These are phyloP conservation scores for Candida hispaniensis DNA, from an alignment of 805 yeast species.

Conservation along the genomic window DNA sequence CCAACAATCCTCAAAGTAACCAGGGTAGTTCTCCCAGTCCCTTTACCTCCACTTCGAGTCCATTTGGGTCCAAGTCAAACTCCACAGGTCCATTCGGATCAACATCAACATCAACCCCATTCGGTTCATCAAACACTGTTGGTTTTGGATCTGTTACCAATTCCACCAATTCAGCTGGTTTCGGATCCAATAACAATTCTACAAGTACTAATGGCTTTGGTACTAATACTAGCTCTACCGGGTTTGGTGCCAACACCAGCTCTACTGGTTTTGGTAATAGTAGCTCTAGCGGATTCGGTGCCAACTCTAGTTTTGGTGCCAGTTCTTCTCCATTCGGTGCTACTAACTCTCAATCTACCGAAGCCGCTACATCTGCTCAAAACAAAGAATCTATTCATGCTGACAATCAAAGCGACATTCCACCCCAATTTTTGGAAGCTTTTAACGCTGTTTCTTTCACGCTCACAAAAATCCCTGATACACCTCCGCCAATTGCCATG, in stretches of 20 bases:
- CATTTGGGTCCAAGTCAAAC: no score
- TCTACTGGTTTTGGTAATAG: constrained; percentile 1
- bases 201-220: constrained; percentile 22
- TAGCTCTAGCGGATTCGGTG: constrained; percentile 1
- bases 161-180: no score
- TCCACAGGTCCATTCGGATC: no score
- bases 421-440: constrained; percentile 35
- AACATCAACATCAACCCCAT: no score
- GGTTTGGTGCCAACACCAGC: constrained; percentile 5
- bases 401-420: constrained; percentile 36
- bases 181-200: constrained; percentile 12
- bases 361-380: not conserved
- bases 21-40: no score
- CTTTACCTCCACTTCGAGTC: no score
- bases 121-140: no score
- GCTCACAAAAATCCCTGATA: constrained; percentile 28
- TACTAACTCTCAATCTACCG: constrained; percentile 23
- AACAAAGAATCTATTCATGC: constrained; percentile 21
- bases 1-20: no score
- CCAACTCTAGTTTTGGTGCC: constrained; percentile 12
- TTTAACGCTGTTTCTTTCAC: constrained; percentile 32
- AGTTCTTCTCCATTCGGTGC: constrained; percentile 29
- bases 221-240: constrained; percentile 15
- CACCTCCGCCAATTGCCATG: constrained; percentile 34
- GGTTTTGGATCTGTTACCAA: no score